These are phyloP conservation scores for Saccharum officinarum DNA, from an alignment of 176 grass and related monocot species.

Conservation along the genomic window DNA sequence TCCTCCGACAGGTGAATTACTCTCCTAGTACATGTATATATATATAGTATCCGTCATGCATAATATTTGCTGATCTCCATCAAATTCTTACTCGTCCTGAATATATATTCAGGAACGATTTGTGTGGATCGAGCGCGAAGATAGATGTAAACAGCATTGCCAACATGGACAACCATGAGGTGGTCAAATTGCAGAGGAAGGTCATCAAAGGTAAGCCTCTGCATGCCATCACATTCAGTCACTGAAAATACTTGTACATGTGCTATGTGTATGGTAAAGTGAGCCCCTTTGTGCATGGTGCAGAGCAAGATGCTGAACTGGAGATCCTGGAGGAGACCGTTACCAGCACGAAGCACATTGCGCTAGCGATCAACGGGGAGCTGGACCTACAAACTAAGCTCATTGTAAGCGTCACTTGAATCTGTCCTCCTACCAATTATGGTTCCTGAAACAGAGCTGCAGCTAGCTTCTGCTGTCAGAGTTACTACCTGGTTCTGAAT, in stretches of 20 bases:
- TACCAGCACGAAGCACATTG: slow-evolving; percentile 73
- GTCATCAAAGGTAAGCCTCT: slow-evolving; percentile 59
- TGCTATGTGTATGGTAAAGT: background rate
- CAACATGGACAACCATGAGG: slow-evolving; percentile 55
- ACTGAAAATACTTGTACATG: background rate
- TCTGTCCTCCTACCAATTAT: too few relatives aligned
- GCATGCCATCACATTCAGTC: background rate
- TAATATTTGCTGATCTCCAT: background rate
- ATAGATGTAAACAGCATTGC: slow-evolving; percentile 46
- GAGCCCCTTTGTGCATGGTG: background rate
- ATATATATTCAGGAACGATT: slow-evolving; percentile 40
- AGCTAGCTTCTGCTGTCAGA: background rate
- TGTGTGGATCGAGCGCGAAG: slow-evolving; percentile 40
- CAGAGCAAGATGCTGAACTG: slow-evolving; percentile 73
- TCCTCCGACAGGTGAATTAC: slow-evolving; percentile 47
- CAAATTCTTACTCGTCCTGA: background rate
- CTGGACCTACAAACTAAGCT: slow-evolving; percentile 69
- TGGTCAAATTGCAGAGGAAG: slow-evolving; percentile 63
- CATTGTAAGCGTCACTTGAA: slow-evolving; percentile 49
- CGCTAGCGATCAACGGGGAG: slow-evolving; percentile 76
- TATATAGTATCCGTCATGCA: background rate
- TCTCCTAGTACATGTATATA: background rate
- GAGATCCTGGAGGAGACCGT: slow-evolving; percentile 58
- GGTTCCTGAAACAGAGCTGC: background rate
- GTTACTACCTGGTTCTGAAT: background rate